These are phyloP conservation scores for Xenosphaeropsis pyriputrescens DNA, from an alignment of 2,329 filamentous ascomycete genomes.

Conservation along the genomic window DNA sequence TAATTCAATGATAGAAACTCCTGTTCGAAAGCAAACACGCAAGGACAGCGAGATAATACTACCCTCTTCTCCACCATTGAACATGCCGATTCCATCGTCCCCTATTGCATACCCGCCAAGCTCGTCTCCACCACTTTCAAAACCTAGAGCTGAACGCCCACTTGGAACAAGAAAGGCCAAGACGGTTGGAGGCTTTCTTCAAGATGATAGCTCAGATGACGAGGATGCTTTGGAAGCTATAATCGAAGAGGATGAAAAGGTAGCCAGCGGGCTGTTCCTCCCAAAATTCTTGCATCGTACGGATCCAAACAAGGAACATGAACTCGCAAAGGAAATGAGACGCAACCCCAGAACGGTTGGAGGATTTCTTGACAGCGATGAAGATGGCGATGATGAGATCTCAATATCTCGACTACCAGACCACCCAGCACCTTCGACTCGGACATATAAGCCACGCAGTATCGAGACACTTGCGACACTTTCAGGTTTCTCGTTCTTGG, in stretches of 20 bases:
- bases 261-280: not conserved
- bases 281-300: not conserved
- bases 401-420: not conserved
- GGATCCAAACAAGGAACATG: not conserved
- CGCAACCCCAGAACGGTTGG: conserved; percentile 2
- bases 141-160: conserved; percentile 19
- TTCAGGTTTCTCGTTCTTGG: conserved; percentile 3
- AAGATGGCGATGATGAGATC: conserved; percentile 3
- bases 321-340: not conserved
- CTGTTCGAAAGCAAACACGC: conserved; percentile 6
- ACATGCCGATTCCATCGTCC: conserved; percentile 46
- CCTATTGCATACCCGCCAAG: conserved; percentile 26
- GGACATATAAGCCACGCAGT: not conserved
- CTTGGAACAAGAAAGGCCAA: conserved; percentile 18
- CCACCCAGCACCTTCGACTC: not conserved
- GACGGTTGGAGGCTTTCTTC: conserved; percentile 26
- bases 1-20: conserved; percentile 9
- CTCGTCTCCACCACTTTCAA: conserved; percentile 19
- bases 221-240: too few relatives aligned
- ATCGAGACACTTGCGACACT: not conserved
- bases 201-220: conserved; percentile 26
- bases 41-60: conserved; percentile 5
- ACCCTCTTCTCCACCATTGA: conserved; percentile 22
- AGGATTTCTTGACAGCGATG: conserved; percentile 5
- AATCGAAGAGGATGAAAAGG: conserved; percentile 14